phyloP scores from a whole-genome alignment of 352 stramenopile species.

The Pythium plurisporium region DNA sequence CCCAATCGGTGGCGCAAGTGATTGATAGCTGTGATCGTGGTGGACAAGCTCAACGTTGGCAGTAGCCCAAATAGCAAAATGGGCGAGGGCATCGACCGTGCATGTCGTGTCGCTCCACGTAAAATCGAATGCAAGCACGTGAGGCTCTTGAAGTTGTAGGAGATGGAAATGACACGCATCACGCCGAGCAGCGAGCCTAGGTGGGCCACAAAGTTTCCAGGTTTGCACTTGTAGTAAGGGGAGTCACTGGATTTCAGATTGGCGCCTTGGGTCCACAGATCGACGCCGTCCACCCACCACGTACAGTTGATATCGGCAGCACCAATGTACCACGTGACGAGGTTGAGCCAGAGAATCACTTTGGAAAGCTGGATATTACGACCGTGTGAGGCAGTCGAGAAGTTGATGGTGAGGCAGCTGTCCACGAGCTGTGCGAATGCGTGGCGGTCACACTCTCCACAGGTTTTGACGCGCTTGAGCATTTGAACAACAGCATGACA shows the following conservation, averaged over 20 bases:
- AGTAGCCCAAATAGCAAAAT: conserved; percentile 15
- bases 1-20: background rate
- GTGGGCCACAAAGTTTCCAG: background rate
- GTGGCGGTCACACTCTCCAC: background rate
- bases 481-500: background rate
- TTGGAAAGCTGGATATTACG: conserved; percentile 18
- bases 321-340: conserved; percentile 20
- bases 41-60: conserved; percentile 3
- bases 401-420: conserved; percentile 4
- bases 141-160: conserved; percentile 21
- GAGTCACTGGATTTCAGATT: conserved; percentile 7
- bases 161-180: conserved; percentile 10
- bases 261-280: conserved; percentile 13
- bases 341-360: conserved; percentile 11
- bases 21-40: conserved; percentile 14
- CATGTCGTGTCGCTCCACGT: conserved; percentile 3
- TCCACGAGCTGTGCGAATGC: conserved; percentile 5
- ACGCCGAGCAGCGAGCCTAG: conserved; percentile 3
- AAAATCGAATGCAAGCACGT: conserved; percentile 11
- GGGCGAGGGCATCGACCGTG: background rate
- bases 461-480: background rate
- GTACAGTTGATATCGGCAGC: conserved; percentile 16
- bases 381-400: conserved; percentile 11
- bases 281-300: conserved; percentile 15
- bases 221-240: conserved; percentile 18